phyloP scores from a whole-genome alignment of 306 rosid genomes.

The Sindora glabra region DNA sequence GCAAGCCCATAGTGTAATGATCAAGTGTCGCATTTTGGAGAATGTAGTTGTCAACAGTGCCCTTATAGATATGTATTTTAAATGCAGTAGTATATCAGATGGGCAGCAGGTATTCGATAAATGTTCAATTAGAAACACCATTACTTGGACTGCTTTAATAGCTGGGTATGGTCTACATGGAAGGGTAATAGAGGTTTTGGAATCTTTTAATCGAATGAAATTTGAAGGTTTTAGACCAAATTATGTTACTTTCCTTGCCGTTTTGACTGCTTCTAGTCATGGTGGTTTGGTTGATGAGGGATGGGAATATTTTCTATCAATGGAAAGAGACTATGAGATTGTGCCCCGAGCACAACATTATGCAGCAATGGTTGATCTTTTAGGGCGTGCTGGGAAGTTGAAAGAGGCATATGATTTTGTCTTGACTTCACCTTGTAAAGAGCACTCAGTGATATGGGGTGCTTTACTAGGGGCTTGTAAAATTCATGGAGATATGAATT shows the following conservation, averaged over 20 bases:
- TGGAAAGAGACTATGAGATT: slow-evolving; percentile 56
- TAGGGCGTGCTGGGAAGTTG: slow-evolving; percentile 60
- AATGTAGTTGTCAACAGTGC: slow-evolving; percentile 60
- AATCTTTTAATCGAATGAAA: slow-evolving; percentile 46
- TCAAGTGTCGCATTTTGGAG: slow-evolving; percentile 48
- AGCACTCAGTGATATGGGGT: slow-evolving; percentile 66
- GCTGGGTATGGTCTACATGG: slow-evolving; percentile 79
- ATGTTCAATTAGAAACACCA: slow-evolving; percentile 49
- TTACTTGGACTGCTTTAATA: slow-evolving; percentile 70
- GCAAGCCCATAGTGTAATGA: slow-evolving; percentile 54
- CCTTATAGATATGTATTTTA: slow-evolving; percentile 72
- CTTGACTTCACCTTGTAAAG: slow-evolving; percentile 51
- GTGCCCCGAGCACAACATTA: slow-evolving; percentile 60
- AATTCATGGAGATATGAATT: slow-evolving; percentile 51
- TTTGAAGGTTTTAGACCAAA: slow-evolving; percentile 60
- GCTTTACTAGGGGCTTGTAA: slow-evolving; percentile 69
- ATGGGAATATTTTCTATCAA: slow-evolving; percentile 51
- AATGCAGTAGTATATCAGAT: slow-evolving; percentile 52
- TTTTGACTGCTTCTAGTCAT: slow-evolving; percentile 73
- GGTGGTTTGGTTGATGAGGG: slow-evolving; percentile 66
- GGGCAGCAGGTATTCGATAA: slow-evolving; percentile 45
- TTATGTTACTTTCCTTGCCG: slow-evolving; percentile 70
- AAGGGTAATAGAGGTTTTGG: slow-evolving; percentile 51
- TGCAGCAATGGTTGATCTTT: slow-evolving; percentile 68
- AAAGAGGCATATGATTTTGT: slow-evolving; percentile 54